These are phyloP conservation scores for Suillus subalutaceus DNA, from an alignment of 768 basidiomycete genomes.

Conservation along the genomic window DNA sequence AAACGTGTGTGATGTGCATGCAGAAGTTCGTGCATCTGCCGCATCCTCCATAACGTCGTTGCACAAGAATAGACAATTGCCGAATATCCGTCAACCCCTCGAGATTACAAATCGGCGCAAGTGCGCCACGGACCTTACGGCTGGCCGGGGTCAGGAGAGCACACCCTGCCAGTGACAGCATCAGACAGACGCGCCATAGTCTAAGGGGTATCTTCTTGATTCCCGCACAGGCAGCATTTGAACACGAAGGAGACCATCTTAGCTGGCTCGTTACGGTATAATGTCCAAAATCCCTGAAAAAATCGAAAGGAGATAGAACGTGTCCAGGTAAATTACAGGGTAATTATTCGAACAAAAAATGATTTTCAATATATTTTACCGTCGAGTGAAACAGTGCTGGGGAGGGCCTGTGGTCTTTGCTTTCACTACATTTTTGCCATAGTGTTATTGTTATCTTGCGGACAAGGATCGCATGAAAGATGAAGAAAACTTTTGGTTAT, in stretches of 20 bases:
- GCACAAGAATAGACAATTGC: neutral
- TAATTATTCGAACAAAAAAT: neutral
- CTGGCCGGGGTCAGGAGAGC: neutral
- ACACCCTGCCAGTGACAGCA: neutral
- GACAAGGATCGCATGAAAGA: neutral
- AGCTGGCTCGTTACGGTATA: neutral
- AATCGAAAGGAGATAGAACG: slow-evolving; percentile 3
- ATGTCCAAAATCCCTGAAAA: neutral
- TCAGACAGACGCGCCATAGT: neutral
- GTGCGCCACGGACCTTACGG: neutral
- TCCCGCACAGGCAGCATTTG: neutral
- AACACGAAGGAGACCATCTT: neutral
- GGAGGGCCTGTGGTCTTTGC: neutral
- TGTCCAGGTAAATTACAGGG: neutral
- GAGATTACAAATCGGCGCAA: neutral
- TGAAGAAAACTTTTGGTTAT: neutral
- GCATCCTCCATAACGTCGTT: neutral
- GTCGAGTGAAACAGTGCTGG: neutral
- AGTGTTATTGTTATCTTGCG: neutral
- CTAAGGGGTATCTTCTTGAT: neutral
- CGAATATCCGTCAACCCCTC: neutral
- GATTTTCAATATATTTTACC: neutral
- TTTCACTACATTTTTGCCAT: neutral
- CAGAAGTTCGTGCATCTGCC: neutral
- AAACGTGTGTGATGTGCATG: neutral